phyloP scores from a whole-genome alignment of 257 asterid species.

The Solanum piurae region DNA sequence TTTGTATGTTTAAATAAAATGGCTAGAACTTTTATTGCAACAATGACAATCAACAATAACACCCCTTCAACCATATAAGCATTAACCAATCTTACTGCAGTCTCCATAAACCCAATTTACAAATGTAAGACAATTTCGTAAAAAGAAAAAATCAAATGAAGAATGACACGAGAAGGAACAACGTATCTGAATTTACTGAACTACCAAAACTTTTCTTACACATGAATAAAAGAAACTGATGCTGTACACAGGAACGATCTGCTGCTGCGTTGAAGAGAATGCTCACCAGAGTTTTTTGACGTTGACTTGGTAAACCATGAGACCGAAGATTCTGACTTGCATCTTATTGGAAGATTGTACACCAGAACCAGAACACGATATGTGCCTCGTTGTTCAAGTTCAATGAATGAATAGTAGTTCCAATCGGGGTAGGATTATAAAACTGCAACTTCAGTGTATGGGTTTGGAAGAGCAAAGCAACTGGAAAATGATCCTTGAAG shows the following conservation, averaged over 20 bases:
- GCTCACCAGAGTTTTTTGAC: slow-evolving; percentile 9
- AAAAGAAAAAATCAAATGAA: slow-evolving; percentile 13
- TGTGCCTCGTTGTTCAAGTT: slow-evolving; percentile 18
- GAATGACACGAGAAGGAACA: slow-evolving; percentile 20
- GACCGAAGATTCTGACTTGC: slow-evolving; percentile 15
- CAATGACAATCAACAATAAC: slow-evolving; percentile 5
- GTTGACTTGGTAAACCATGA: slow-evolving; percentile 7
- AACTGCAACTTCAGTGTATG: slow-evolving; percentile 27
- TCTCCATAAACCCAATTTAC: slow-evolving; percentile 6
- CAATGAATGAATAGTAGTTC: slow-evolving; percentile 31
- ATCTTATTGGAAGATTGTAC: slow-evolving; percentile 25
- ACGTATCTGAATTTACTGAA: slow-evolving; percentile 32
- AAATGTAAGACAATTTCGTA: slow-evolving; percentile 13
- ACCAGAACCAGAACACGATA: slow-evolving; percentile 15
- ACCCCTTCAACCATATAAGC: slow-evolving; percentile 1
- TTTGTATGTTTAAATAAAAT: neutral
- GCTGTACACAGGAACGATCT: slow-evolving; percentile 55
- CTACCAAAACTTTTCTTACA: slow-evolving; percentile 98
- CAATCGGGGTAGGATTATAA: slow-evolving; percentile 16
- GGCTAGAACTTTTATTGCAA: slow-evolving; percentile 9
- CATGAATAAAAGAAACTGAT: slow-evolving; percentile 50
- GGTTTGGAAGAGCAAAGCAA: slow-evolving; percentile 19
- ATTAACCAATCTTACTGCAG: neutral
- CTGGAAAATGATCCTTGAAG: slow-evolving; percentile 26
- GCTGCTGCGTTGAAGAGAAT: slow-evolving; percentile 18